phyloP scores from a whole-genome alignment of 805 yeast species.

The Starmerella gropengiesseri region DNA sequence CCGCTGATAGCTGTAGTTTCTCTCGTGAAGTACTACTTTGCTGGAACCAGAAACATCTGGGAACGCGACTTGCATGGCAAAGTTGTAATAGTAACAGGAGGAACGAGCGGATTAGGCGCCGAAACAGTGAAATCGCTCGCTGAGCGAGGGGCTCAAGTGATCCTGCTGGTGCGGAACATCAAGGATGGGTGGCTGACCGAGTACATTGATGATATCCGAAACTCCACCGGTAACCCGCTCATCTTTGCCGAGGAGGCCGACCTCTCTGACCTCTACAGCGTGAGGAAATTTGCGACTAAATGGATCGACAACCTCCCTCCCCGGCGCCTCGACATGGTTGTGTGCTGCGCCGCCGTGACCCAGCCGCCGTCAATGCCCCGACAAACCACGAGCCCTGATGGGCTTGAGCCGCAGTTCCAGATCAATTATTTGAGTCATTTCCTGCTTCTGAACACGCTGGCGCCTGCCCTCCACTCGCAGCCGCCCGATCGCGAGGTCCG shows the following conservation, averaged over 20 bases:
- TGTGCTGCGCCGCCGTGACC: slow-evolving; percentile 78
- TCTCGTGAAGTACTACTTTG: slow-evolving; percentile 57
- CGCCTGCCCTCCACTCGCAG: slow-evolving; percentile 79
- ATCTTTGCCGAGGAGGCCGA: slow-evolving; percentile 90
- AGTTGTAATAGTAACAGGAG: slow-evolving; percentile 60
- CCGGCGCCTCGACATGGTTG: slow-evolving; percentile 77
- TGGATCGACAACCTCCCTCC: slow-evolving; percentile 92
- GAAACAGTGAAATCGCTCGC: slow-evolving; percentile 67
- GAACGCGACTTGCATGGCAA: slow-evolving; percentile 85
- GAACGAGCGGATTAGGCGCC: slow-evolving; percentile 85
- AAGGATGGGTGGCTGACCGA: slow-evolving; percentile 70
- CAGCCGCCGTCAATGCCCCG: slow-evolving; percentile 61
- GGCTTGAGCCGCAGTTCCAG: slow-evolving; percentile 76
- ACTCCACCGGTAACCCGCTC: slow-evolving; percentile 54
- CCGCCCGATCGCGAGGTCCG: slow-evolving; percentile 93
- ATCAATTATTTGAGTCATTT: slow-evolving; percentile 71
- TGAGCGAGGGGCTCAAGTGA: slow-evolving; percentile 70
- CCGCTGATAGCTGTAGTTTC: slow-evolving; percentile 43
- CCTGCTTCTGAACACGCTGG: slow-evolving; percentile 66
- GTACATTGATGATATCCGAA: slow-evolving; percentile 66
- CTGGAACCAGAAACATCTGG: slow-evolving; percentile 80
- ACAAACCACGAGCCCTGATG: slow-evolving; percentile 54
- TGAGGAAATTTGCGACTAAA: slow-evolving; percentile 81
- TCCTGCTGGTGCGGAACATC: slow-evolving; percentile 54
- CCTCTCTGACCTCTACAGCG: slow-evolving; percentile 55